These are phyloP conservation scores for Deinandra increscens DNA, from an alignment of 129 eudicot species.

Conservation along the genomic window DNA sequence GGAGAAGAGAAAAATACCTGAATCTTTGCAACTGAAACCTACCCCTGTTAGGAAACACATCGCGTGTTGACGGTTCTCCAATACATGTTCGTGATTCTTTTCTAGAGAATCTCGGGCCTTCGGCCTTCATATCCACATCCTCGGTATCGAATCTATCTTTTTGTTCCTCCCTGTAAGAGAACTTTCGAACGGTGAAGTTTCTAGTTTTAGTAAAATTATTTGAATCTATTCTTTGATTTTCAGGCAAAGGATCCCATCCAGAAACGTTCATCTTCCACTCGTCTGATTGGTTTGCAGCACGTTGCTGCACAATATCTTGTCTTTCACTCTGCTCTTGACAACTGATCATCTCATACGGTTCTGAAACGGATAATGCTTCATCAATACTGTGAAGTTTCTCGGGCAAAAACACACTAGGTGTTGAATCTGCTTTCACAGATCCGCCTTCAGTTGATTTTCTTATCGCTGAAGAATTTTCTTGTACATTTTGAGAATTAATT, in stretches of 20 bases:
- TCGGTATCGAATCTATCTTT: slow-evolving; percentile 31
- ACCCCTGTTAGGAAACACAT: slow-evolving; percentile 24
- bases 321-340: slow-evolving; percentile 5
- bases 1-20: slow-evolving; percentile 24
- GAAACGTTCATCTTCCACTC: slow-evolving; percentile 37
- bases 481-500: slow-evolving; percentile 2
- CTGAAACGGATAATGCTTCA: slow-evolving; percentile 29
- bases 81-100: slow-evolving; percentile 29
- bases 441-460: slow-evolving; percentile 1
- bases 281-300: slow-evolving; percentile 18
- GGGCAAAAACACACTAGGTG: slow-evolving; percentile 2
- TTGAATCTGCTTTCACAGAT: slow-evolving; percentile 19
- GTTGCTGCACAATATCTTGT: slow-evolving; percentile 23
- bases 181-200: slow-evolving; percentile 23
- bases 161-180: slow-evolving; percentile 25
- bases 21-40: slow-evolving; percentile 23
- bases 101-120: slow-evolving; percentile 26
- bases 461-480: slow-evolving; percentile 17
- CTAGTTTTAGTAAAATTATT: slow-evolving; percentile 24
- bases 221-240: slow-evolving; percentile 27
- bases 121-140: slow-evolving; percentile 25
- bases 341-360: slow-evolving; percentile 21
- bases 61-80: slow-evolving; percentile 30
- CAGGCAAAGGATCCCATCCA: slow-evolving; percentile 33
- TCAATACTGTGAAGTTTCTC: slow-evolving; percentile 22